Conservation (phyloP, 805 yeast genomes). For the Yarrowia sp. region DNA sequence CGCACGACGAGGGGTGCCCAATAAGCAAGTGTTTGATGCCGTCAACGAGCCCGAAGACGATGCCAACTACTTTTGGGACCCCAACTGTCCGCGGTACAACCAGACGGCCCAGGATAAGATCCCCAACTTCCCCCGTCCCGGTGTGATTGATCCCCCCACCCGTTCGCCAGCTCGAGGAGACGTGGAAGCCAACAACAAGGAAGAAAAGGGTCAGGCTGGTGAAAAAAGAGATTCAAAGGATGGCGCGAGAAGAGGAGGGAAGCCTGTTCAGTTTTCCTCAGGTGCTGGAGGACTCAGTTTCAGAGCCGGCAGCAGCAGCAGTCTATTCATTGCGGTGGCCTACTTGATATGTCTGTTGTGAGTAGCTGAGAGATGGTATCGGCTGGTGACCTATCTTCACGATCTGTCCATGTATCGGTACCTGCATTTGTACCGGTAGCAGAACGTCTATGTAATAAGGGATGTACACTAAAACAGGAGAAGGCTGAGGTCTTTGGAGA, state of each 20-base stretch:
- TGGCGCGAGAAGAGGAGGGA: background rate
- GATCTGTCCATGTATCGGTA: background rate
- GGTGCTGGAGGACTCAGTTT: constrained; percentile 7
- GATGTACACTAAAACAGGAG: background rate
- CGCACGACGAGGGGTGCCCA: constrained; percentile 30
- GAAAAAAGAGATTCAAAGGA: background rate
- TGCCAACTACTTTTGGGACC: constrained; percentile 34
- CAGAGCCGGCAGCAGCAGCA: constrained; percentile 32
- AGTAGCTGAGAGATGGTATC: background rate
- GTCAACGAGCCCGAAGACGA: constrained; percentile 15
- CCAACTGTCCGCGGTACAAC: constrained; percentile 29
- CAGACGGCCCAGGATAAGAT: constrained; percentile 26
- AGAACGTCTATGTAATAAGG: background rate
- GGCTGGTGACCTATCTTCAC: background rate
- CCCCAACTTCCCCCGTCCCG: constrained; percentile 34
- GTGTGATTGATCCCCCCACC: constrained; percentile 18
- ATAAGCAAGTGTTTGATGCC: background rate
- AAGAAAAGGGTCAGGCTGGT: background rate
- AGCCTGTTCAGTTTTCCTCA: constrained; percentile 6
- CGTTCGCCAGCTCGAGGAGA: constrained; percentile 31
- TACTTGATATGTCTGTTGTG: constrained; percentile 23
- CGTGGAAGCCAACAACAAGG: background rate
- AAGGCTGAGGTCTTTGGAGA: too few relatives aligned
- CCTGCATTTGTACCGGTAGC: too few relatives aligned
- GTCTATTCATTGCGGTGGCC: constrained; percentile 29